phyloP scores from a whole-genome alignment of 768 basidiomycete species.

The Serendipita sp. region DNA sequence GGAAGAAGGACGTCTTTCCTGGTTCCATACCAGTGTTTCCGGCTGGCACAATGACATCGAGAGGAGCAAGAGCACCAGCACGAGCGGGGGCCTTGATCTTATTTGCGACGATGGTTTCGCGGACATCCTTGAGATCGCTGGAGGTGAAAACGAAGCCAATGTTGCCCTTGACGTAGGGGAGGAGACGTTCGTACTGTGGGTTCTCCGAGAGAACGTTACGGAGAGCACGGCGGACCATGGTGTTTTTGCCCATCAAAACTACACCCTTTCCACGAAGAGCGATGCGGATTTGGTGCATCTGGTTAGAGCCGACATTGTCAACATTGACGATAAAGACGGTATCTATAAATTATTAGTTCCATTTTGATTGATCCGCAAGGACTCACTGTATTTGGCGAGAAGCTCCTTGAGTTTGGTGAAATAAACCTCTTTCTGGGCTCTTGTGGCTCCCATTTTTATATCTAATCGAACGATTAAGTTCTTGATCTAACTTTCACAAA shows the following conservation, averaged over 20 bases:
- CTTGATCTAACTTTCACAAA: constrained; percentile 16
- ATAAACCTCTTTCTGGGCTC: constrained; percentile 80
- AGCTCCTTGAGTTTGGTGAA: constrained; percentile 90
- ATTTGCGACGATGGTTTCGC: constrained; percentile 86
- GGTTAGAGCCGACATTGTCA: constrained; percentile 99
- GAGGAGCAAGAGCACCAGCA: constrained; percentile 90
- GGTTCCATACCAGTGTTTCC: constrained; percentile 99
- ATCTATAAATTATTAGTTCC: constrained; percentile 28
- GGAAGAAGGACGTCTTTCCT: constrained; percentile 99
- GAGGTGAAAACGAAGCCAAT: constrained; percentile 98
- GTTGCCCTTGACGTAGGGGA: constrained; percentile 92
- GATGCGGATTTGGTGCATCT: constrained; percentile 96
- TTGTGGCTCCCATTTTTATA: constrained; percentile 73
- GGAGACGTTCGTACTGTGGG: constrained; percentile 92
- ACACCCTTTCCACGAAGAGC: constrained; percentile 92
- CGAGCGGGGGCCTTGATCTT: constrained; percentile 97
- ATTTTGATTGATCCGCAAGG: no score
- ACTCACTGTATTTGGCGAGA: constrained; percentile 74
- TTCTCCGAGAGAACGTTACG: constrained; percentile 76
- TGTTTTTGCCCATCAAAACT: constrained; percentile 99
- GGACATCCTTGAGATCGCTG: constrained; percentile 83
- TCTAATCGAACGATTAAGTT: constrained; percentile 14
- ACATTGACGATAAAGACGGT: constrained; percentile 99
- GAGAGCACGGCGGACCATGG: constrained; percentile 98
- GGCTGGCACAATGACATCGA: constrained; percentile 80